A percentile compares a stretch with the other conserved stretches of the same genome.
Evolutionary conservation across 2,329 filamentous ascomycete genomes (phyloP).

Genomic region (Pseudogymnoascus sp.): DNA sequence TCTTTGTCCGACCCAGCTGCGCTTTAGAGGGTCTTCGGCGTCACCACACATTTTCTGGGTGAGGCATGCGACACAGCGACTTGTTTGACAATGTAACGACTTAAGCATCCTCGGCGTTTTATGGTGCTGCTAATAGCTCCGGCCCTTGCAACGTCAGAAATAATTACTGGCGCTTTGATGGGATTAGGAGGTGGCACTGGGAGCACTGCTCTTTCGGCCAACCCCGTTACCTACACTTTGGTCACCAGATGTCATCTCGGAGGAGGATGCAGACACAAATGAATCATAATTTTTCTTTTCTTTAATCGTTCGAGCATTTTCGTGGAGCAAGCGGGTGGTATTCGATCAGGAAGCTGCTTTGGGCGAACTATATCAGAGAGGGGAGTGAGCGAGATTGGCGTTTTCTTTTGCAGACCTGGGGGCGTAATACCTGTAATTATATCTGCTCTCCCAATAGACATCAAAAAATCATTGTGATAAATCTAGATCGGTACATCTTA

Average conservation of each 20-base stretch:
- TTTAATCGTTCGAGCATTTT: slow-evolving; percentile 3
- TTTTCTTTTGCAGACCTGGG: slow-evolving; percentile 7
- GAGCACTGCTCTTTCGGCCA: neutral
- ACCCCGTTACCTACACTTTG: neutral
- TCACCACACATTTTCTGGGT: slow-evolving; percentile 1
- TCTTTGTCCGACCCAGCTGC: neutral
- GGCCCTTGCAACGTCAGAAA: slow-evolving; percentile 1
- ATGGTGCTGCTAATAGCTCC: slow-evolving; percentile 2
- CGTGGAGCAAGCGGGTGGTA: slow-evolving; percentile 3
- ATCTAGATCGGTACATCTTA: neutral
- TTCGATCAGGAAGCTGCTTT: slow-evolving; percentile 1
- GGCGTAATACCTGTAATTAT: slow-evolving; percentile 8
- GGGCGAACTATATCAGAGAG: slow-evolving; percentile 1
- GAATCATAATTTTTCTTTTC: neutral
- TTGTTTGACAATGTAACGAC: slow-evolving; percentile 5
- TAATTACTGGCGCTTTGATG: neutral
- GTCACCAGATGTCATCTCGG: neutral
- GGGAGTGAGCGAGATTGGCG: slow-evolving; percentile 1
- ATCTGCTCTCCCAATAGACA: slow-evolving; percentile 4
- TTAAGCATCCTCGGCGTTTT: slow-evolving; percentile 1
- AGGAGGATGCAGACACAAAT: neutral
- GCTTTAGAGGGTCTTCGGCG: neutral
- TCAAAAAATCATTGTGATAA: slow-evolving; percentile 1
- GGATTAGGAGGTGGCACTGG: neutral
- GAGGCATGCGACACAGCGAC: slow-evolving; percentile 6